These are phyloP conservation scores for Aspergillus puulaauensis DNA, from an alignment of 2,329 filamentous ascomycete genomes.

Conservation along the genomic window DNA sequence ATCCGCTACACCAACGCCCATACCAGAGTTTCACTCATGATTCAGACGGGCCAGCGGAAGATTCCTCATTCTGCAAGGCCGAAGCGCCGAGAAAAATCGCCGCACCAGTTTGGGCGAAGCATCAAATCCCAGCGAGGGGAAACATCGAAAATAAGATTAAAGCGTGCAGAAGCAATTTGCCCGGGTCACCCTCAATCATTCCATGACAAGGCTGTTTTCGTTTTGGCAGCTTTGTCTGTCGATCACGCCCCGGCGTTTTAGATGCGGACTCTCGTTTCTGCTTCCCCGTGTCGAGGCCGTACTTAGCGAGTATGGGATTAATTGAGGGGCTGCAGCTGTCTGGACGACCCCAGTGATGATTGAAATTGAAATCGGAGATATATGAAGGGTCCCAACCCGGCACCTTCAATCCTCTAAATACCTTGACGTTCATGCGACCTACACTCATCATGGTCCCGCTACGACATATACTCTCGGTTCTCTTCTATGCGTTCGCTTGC, in stretches of 20 bases:
- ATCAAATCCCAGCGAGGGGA: not conserved
- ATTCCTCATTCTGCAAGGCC: not conserved
- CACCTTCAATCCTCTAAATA: not conserved
- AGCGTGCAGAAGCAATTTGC: not conserved
- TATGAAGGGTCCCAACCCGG: not conserved
- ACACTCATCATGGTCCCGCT: not conserved
- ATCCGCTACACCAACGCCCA: too few species aligned
- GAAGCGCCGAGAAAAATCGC: not conserved
- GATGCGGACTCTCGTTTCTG: not conserved
- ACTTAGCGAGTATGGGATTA: not conserved
- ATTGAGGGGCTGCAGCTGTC: not conserved
- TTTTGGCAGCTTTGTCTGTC: constrained; percentile 1
- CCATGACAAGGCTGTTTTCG: not conserved
- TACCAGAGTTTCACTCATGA: not conserved
- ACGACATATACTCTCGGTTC: not conserved
- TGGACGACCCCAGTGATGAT: too few species aligned
- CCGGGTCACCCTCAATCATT: not conserved
- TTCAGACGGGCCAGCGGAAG: not conserved
- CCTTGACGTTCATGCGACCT: not conserved
- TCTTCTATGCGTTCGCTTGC: constrained; percentile 10
- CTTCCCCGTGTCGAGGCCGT: not conserved
- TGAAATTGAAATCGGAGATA: too few species aligned
- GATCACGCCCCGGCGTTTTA: not conserved
- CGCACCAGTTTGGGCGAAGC: constrained; percentile 1
- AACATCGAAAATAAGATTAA: not conserved